phyloP scores from a whole-genome alignment of 345 rosid species.

The Euphorbia lathyris region DNA sequence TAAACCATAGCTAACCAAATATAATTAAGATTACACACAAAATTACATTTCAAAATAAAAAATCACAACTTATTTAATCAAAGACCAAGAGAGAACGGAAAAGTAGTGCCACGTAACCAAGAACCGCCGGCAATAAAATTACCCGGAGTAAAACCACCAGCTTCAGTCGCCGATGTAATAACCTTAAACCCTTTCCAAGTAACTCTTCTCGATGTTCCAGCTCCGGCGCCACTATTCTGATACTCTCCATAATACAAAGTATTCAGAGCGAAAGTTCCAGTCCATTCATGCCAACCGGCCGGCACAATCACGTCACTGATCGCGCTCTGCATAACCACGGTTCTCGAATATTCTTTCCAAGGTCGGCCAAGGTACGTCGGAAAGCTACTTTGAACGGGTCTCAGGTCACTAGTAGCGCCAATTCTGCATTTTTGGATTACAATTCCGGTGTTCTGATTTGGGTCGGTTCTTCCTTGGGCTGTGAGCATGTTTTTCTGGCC shows the following conservation, averaged over 20 bases:
- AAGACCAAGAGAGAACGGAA: slow-evolving; percentile 71
- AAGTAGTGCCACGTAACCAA: slow-evolving; percentile 73
- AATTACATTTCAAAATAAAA: too few relatives aligned
- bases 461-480: slow-evolving; percentile 83
- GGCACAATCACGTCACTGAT: slow-evolving; percentile 63
- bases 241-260: slow-evolving; percentile 76
- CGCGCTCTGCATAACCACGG: slow-evolving; percentile 72
- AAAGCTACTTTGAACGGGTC: slow-evolving; percentile 42
- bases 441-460: slow-evolving; percentile 90
- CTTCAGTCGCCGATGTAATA: slow-evolving; percentile 53
- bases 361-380: slow-evolving; percentile 87
- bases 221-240: slow-evolving; percentile 67
- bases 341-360: slow-evolving; percentile 88
- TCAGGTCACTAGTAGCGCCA: slow-evolving; percentile 70
- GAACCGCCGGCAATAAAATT: slow-evolving; percentile 58
- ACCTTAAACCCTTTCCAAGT: slow-evolving; percentile 68
- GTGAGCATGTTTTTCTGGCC: slow-evolving; percentile 98
- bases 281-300: slow-evolving; percentile 84
- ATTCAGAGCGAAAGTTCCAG: slow-evolving; percentile 53
- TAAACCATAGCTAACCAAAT: too few relatives aligned
- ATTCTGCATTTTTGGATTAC: slow-evolving; percentile 83
- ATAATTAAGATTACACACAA: too few relatives aligned
- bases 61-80: not conserved
- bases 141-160: slow-evolving; percentile 46
- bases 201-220: slow-evolving; percentile 66